phyloP scores from a whole-genome alignment of 208 protist genomes.

The Borovskyia barvae region DNA sequence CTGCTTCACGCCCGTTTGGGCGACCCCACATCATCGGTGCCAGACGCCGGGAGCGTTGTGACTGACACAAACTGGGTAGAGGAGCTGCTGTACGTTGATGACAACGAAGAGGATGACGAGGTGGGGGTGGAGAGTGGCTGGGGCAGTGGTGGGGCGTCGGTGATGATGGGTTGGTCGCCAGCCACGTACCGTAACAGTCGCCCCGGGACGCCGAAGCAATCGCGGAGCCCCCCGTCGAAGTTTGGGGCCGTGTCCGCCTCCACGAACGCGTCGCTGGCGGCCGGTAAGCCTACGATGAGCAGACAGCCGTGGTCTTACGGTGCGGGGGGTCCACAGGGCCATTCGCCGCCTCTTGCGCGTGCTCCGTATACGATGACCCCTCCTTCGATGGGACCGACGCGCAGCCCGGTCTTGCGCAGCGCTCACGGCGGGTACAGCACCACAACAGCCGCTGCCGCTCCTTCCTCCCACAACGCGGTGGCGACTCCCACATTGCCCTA shows the following conservation, averaged over 20 bases:
- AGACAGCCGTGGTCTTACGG: background rate
- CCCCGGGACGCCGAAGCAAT: slow-evolving; percentile 15
- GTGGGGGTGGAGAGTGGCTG: background rate
- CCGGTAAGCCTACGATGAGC: background rate
- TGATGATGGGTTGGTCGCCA: slow-evolving; percentile 12
- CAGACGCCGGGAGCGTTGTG: background rate
- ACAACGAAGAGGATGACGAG: slow-evolving; percentile 8
- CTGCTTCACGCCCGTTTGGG: slow-evolving; percentile 31
- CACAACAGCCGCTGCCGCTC: background rate
- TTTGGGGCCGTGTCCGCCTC: slow-evolving; percentile 11
- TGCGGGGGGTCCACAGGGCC: background rate
- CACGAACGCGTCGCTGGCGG: slow-evolving; percentile 2
- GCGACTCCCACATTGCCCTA: slow-evolving; percentile 4
- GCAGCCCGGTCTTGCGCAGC: slow-evolving; percentile 10
- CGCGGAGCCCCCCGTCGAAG: slow-evolving; percentile 23
- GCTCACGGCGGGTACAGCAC: background rate
- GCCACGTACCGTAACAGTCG: slow-evolving; percentile 24
- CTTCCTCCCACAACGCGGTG: slow-evolving; percentile 13
- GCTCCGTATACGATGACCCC: slow-evolving; percentile 24
- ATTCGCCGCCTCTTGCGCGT: slow-evolving; percentile 9
- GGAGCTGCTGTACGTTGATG: slow-evolving; percentile 35
- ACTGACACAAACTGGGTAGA: slow-evolving; percentile 38
- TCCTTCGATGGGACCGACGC: slow-evolving; percentile 10
- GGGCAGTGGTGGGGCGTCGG: background rate
- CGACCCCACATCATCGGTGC: background rate